Evolutionary conservation across 164 flowering plant species (phyloP), one percentile per base, ranked within the genome.

Genomic region (Stephania yunnanensis): DNA sequence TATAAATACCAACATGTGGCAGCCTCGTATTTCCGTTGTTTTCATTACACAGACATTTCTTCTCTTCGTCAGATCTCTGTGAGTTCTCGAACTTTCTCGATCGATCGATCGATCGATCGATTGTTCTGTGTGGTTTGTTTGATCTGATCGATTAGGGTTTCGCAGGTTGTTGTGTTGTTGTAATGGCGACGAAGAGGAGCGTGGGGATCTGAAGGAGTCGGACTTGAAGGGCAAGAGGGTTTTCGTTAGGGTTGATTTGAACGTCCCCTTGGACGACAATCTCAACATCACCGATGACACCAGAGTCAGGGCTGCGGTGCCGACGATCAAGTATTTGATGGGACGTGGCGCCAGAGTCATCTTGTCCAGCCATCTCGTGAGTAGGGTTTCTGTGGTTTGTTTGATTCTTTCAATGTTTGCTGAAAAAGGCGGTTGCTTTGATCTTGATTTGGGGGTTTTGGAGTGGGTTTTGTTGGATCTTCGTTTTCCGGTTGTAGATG

Each of bases 211-310:
- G 53, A 86, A 81, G 77, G 90, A 83, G 58, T 84, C 86, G 1
- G 93, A 88, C 77, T 77, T 90, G 86, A 86, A 90, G 80, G 94
- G 91, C 29, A 90, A 89, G 88, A 85, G 73, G 65, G 94, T 90
- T 30, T 88, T 90, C 12, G 89, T 90, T 25, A 82, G 94, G 80
- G 94, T 86, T 36, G 94, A 90, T 88, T 81, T 90, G 72, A 90
- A 89, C 69, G 92, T 90, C 17, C 94, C 94, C 30, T 73, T 90
- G 83, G 92, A 90, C 77, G 92, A 90, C 8, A 79, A 78, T 78
- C 79, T 70, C 74, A 87, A 89, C 19, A 89, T 90, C 81, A 90
- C 94, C 17, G 94, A 90, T 80, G 94, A 90, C 78, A 90, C 90
- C 31, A 83, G 91, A 71, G 71, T 90, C 67, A 78, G 92, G 50